These are phyloP conservation scores for Microbotryomycetes sp. DNA, from an alignment of 1,284 basidiomycete genomes.

Conservation along the genomic window DNA sequence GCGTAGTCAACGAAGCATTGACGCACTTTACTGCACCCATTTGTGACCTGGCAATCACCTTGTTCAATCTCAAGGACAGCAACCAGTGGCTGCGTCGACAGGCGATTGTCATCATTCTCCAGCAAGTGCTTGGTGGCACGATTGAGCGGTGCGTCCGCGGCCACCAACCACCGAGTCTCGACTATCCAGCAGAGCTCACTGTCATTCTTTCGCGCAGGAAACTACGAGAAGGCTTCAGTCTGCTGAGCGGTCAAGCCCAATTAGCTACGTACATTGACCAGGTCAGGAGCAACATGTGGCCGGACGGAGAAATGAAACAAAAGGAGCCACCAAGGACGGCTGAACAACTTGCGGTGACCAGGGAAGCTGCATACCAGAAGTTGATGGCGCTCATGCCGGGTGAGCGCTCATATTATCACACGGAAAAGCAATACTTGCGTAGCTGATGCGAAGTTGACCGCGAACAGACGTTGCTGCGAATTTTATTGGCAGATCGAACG, in stretches of 20 bases:
- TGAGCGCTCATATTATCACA: conserved; percentile 42
- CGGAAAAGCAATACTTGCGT: neutral
- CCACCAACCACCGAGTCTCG: no score
- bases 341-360: conserved; percentile 69
- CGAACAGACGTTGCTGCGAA: conserved; percentile 81
- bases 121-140: conserved; percentile 89
- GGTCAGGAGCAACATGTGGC: conserved; percentile 73
- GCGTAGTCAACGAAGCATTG: conserved; percentile 31
- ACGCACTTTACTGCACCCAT: conserved; percentile 77
- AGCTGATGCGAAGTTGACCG: neutral
- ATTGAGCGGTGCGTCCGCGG: conserved; percentile 76
- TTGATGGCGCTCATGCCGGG: conserved; percentile 84
- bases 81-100: conserved; percentile 94
- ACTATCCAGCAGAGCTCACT: no score
- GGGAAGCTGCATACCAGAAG: conserved; percentile 79
- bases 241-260: conserved; percentile 58
- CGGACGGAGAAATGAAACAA: conserved; percentile 64
- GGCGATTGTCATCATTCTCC: conserved; percentile 90
- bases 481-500: conserved; percentile 91
- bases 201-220: conserved; percentile 52
- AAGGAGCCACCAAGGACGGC: conserved; percentile 59
- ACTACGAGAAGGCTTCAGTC: conserved; percentile 68
- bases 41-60: conserved; percentile 81
- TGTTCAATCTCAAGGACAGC: conserved; percentile 90
- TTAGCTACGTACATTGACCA: conserved; percentile 59